phyloP scores from a whole-genome alignment of 2,329 filamentous ascomycete genomes.

The Davidsoniella neocaledoniae region DNA sequence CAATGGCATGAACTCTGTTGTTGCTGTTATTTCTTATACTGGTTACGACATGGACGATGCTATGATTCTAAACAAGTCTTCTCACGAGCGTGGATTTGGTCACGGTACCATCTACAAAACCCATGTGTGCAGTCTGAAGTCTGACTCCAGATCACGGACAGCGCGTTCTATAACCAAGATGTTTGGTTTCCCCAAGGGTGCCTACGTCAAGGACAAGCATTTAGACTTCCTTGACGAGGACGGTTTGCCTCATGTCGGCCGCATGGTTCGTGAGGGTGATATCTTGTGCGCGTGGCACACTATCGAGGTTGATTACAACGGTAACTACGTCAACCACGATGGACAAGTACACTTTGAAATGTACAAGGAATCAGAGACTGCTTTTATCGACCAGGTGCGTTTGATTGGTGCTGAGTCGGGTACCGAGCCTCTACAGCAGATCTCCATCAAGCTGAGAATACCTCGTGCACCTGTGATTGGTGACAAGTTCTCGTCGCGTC shows the following conservation, averaged over 20 bases:
- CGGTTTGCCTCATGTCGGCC: slow-evolving; percentile 68
- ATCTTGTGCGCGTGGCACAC: slow-evolving; percentile 80
- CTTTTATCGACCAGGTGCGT: slow-evolving; percentile 83
- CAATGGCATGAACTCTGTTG: slow-evolving; percentile 86
- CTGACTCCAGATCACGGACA: slow-evolving; percentile 52
- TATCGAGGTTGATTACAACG: slow-evolving; percentile 63
- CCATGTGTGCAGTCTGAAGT: slow-evolving; percentile 74
- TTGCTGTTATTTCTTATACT: slow-evolving; percentile 96
- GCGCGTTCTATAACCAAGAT: slow-evolving; percentile 58
- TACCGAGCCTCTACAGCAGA: slow-evolving; percentile 65
- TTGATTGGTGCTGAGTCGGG: slow-evolving; percentile 74
- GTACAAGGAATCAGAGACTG: slow-evolving; percentile 83
- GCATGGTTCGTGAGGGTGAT: slow-evolving; percentile 62
- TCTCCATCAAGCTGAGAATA: slow-evolving; percentile 86
- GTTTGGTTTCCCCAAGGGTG: slow-evolving; percentile 77
- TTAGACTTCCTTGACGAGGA: slow-evolving; percentile 68
- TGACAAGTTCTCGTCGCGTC: slow-evolving; percentile 97
- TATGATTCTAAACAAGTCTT: slow-evolving; percentile 97
- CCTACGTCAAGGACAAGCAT: slow-evolving; percentile 52
- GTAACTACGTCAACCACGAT: slow-evolving; percentile 70
- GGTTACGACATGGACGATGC: slow-evolving; percentile 99
- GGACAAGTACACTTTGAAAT: slow-evolving; percentile 74
- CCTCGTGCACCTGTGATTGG: slow-evolving; percentile 84
- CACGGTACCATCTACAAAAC: slow-evolving; percentile 97
- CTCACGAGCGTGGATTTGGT: slow-evolving; percentile 88